Base-by-base conservation (phyloP, 805 yeast species). In the Saturnispora zaruensis region DNA sequence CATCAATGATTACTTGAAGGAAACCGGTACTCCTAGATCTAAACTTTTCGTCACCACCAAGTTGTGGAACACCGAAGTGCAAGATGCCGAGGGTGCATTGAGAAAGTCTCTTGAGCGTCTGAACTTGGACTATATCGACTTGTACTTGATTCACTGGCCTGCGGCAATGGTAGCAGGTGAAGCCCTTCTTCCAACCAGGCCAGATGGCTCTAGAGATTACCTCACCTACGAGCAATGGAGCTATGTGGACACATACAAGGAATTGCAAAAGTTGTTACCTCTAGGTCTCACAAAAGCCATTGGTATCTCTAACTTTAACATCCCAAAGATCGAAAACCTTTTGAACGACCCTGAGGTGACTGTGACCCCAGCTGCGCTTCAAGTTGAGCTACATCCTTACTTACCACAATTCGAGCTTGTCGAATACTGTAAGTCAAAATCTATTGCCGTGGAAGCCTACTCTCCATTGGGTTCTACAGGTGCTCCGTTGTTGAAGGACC, bases 251-350 rank as follows among this genome's bases (percentile, higher is more conserved):
- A 80, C 87, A n/a, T 86, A 80, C 80, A 78, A 74, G 57, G 69
- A 68, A 33, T 65, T 87, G 77, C 87, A 85, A 67, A 68, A 76
- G 57, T 66, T 84, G 46, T 71, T 78, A 44, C 67, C 67, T 26
- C 62, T 75, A 24, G 83, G 79, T 25, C 72, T 78, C 62, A 72
- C 78, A 25, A 77, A 72, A 57, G 78, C 89, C 23, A 76, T 87
- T 62, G 96, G 96, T 57, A 85, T 87, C 41, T 83, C 91, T 41
- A 88, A 88, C 68, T 83, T 81, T 64, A 75, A 85, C 6, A 66
- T 76, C 24, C 70, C 70, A 49, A 77, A 79, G 57, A 62, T 84
- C 53, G 67, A 78, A 52, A 72, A 67, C 47, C 66, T 87, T 49
- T 70, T 84, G 44, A 65, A 65, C 16, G 68, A 58, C 42, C 74